phyloP scores from a whole-genome alignment of 495 filamentous ascomycete genomes.

The Peziza echinospora region DNA sequence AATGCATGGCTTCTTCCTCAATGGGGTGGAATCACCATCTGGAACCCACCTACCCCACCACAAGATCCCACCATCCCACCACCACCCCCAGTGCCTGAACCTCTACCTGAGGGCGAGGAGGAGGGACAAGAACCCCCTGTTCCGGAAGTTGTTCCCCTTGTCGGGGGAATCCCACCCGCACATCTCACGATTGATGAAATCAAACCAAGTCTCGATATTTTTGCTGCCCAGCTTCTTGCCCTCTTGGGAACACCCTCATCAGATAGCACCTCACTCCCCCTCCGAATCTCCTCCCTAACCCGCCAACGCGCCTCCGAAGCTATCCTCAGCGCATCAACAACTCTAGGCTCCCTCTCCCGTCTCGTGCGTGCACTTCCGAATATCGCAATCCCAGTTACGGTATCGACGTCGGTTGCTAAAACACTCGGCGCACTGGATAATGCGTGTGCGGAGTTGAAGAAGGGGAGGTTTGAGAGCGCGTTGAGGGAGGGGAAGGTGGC shows the following conservation, averaged over 20 bases:
- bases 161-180: conserved; percentile 7
- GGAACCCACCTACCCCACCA: conserved; percentile 33
- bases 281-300: conserved; percentile 63
- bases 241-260: conserved; percentile 71
- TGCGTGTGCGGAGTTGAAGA: conserved; percentile 50
- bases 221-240: conserved; percentile 77
- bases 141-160: conserved; percentile 6
- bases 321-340: conserved; percentile 74
- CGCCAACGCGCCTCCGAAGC: conserved; percentile 71
- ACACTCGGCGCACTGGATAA: conserved; percentile 54
- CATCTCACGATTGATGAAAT: conserved; percentile 39
- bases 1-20: conserved; percentile 90
- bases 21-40: conserved; percentile 80
- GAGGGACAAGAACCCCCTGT: no score
- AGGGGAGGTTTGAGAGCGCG: conserved; percentile 38
- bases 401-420: conserved; percentile 62
- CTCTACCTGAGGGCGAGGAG: no score
- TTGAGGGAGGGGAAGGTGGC: conserved; percentile 64
- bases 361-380: conserved; percentile 66
- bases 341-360: conserved; percentile 75
- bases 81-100: no score
- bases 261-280: conserved; percentile 55
- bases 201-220: conserved; percentile 61
- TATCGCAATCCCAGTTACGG: conserved; percentile 71
- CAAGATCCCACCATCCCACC: no score